Conservation (phyloP, 257 asterid species). For the Euphrasia confusa region DNA sequence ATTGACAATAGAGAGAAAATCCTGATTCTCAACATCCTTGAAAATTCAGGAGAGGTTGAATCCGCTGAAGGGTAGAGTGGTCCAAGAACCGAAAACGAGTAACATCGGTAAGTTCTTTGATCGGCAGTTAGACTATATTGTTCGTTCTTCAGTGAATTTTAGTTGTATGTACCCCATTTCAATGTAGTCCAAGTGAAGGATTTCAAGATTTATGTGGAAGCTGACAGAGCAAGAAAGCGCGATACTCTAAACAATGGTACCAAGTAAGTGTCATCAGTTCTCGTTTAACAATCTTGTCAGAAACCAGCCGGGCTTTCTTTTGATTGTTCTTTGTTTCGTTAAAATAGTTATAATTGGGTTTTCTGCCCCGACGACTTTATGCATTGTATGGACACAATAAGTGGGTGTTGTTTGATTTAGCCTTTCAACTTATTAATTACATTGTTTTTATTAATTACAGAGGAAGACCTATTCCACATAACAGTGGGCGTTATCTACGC, state of each 20-base stretch:
- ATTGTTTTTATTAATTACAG: constrained; percentile 22
- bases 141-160: constrained; percentile 14
- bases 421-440: neutral
- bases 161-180: constrained; percentile 10
- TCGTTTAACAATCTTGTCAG: constrained; percentile 1
- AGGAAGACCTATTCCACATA: constrained; percentile 32
- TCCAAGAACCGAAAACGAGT: constrained; percentile 33
- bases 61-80: constrained; percentile 21
- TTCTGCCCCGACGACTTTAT: neutral
- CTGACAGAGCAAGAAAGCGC: constrained; percentile 29
- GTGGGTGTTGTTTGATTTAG: constrained; percentile 2
- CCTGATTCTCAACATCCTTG: constrained; percentile 13
- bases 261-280: constrained; percentile 33
- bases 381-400: neutral
- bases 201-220: constrained; percentile 47
- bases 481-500: constrained; percentile 21
- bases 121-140: constrained; percentile 9
- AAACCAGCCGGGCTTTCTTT: neutral
- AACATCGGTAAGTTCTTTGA: constrained; percentile 34
- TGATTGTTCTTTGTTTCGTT: neutral
- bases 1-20: constrained; percentile 7
- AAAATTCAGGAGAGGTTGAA: constrained; percentile 37
- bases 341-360: neutral
- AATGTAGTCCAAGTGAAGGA: constrained; percentile 29
- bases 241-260: constrained; percentile 28